Percentiles rank a stretch among this genome's conserved stretches.
These are phyloP conservation scores for Phtheirospermum japonicum DNA, from an alignment of 257 asterid species.

Conservation along the genomic window DNA sequence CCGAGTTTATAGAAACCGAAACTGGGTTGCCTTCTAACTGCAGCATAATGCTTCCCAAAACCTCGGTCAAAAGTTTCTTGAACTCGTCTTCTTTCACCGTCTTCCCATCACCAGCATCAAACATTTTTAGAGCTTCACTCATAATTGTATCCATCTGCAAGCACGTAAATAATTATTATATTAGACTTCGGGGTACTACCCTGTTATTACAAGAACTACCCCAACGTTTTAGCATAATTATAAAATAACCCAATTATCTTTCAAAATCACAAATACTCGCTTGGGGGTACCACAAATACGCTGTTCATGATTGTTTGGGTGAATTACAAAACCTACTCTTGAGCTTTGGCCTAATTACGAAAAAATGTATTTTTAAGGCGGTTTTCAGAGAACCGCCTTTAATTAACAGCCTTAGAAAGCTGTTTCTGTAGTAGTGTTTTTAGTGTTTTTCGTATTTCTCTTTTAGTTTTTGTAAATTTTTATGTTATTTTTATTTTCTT, in stretches of 20 bases:
- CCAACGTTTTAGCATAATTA: background rate
- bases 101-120: constrained; percentile 59
- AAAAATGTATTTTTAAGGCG: no score
- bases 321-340: no score
- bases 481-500: no score
- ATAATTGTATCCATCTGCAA: constrained; percentile 69
- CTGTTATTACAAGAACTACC: no score
- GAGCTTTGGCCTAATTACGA: no score
- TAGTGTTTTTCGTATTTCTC: no score
- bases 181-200: no score
- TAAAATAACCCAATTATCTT: background rate
- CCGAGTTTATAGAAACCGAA: constrained; percentile 73
- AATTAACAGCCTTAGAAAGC: no score
- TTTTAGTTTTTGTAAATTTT: no score
- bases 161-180: no score
- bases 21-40: constrained; percentile 77
- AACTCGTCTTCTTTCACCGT: constrained; percentile 79
- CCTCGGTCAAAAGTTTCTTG: constrained; percentile 69
- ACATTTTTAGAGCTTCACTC: constrained; percentile 57
- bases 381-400: no score
- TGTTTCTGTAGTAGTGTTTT: no score
- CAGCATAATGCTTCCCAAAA: constrained; percentile 72
- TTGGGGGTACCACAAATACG: background rate
- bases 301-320: background rate
- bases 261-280: background rate